Evolutionary conservation across 1,284 basidiomycete genomes (phyloP).

Genomic region (Cutaneotrichosporon cyanovorans): DNA sequence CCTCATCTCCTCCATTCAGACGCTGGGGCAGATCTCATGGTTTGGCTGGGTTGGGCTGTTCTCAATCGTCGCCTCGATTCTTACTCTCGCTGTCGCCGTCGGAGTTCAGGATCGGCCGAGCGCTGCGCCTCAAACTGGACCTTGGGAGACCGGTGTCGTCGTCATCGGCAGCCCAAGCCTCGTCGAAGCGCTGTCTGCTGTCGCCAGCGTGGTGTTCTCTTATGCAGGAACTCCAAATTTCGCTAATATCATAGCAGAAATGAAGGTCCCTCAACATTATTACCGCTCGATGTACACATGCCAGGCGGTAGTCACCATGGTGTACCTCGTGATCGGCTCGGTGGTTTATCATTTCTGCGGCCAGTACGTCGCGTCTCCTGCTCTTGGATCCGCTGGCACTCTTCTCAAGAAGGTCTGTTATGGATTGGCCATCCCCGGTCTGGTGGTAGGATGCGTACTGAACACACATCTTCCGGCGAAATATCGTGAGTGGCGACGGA

Average conservation of each 20-base stretch:
- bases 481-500: neutral
- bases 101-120: conserved; percentile 35
- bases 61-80: conserved; percentile 21
- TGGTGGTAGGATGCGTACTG: conserved; percentile 28
- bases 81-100: conserved; percentile 37
- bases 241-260: conserved; percentile 39
- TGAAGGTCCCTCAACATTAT: conserved; percentile 26
- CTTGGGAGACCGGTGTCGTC: conserved; percentile 31
- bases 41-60: conserved; percentile 35
- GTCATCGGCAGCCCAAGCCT: conserved; percentile 24
- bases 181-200: conserved; percentile 24
- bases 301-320: conserved; percentile 2
- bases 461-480: conserved; percentile 16
- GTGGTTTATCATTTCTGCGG: conserved; percentile 36
- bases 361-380: conserved; percentile 44
- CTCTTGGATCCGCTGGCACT: conserved; percentile 43
- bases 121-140: conserved; percentile 28
- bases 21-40: conserved; percentile 28
- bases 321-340: conserved; percentile 19
- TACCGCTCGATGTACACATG: conserved; percentile 14
- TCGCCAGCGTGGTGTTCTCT: conserved; percentile 24
- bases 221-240: conserved; percentile 24
- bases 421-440: conserved; percentile 33
- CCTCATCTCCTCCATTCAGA: conserved; percentile 24
- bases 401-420: conserved; percentile 41